Base-by-base conservation (phyloP, 1,284 basidiomycete genomes). In the Gymnopus androsaceus region DNA sequence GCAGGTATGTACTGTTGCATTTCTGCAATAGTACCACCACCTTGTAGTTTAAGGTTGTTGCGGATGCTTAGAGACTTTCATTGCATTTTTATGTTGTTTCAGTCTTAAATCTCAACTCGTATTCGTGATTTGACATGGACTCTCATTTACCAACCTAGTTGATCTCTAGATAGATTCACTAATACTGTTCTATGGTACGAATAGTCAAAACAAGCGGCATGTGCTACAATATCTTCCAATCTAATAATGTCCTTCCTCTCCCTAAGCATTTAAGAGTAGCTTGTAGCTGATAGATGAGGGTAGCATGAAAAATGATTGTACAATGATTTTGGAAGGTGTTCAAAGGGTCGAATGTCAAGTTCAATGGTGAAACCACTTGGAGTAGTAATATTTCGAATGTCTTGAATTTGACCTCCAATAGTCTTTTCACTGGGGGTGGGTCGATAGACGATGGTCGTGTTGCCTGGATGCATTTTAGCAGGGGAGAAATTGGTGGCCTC, bases 381-480 rank as follows among this genome's bases (percentile, higher is more conserved):
- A n/a, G 36, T 1, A 59, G 62, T n/a, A 17, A 51, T 28, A 19
- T 38, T 51, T 19, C 21, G 3, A 27, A 51, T 51, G 5, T 28
- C 19, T 27, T 51, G 33, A 21, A 51, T 51, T 23, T 25, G 33
- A 38, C 49, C 49, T 33, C 49, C 34, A 19, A 21, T 19, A 38
- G 49, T 5, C 31, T 12, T 17, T 23, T 36, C 19, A 17, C 12
- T n/a, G 9, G 6, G 27, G 17, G 33, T 5, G n/a, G n/a, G n/a
- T n/a, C n/a, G n/a, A n/a, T n/a, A n/a, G n/a, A n/a, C n/a, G n/a
- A n/a, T n/a, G n/a, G 65, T 38, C 38, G 64, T 64, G 42, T 66
- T 67, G 15, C 63, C 62, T 2, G 64, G n/a, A 38, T 64, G 62
- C 2, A 60, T 61, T 3, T 46, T 48, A 7, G 58, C 33, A 7